Evolutionary conservation across 2,329 filamentous ascomycete genomes (phyloP), one percentile per base, ranked within the genome.

Genomic region (Exutisphaerella laricina): DNA sequence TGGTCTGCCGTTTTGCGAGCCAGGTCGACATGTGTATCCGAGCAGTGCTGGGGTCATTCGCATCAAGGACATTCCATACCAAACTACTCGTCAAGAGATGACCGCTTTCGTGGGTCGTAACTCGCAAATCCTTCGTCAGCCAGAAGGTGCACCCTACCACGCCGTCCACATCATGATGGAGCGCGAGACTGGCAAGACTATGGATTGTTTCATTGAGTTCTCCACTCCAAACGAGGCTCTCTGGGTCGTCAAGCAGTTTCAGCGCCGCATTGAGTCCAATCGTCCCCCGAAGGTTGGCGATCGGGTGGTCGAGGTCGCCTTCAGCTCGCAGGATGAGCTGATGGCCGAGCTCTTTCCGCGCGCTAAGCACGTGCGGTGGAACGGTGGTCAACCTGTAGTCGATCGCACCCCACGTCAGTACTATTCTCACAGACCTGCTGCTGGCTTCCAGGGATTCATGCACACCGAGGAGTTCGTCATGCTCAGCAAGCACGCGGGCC

Each of bases 121-220:
- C 41, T 63, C 71, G 17, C 62, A 63, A 14, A 56, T 70, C 70
- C 38, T 69, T 72, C 51, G 61, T 72, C 33, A 70, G 70, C 41
- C 67, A 66, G 32, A 62, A 64, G 48, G 65, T 70, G 25, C 58
- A 4, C 50, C 61, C 4, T 73, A 70, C 20, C 69, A 63, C 31
- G 63, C 72, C 1, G 63, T 76, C n/a, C 74, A 77, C 50, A 74
- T 78, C 48, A 72, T 77, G 44, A 77, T 77, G 73, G 74, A 78
- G 48, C 71, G 73, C 16, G 67, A 70, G 16, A 75, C 72, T n/a
- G 72, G 70, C 13, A 77, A 77, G 62, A 77, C 74, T 1, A 73
- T 73, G 66, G 72, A 76, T 39, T 71, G 66, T 46, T 78, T 66
- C 50, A 64, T 74, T 28, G 74, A 78, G 42, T 66, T 76, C 25